These are phyloP conservation scores for Lodderomyces metapsilosis DNA, from an alignment of 1,139 yeast genomes.

Conservation along the genomic window DNA sequence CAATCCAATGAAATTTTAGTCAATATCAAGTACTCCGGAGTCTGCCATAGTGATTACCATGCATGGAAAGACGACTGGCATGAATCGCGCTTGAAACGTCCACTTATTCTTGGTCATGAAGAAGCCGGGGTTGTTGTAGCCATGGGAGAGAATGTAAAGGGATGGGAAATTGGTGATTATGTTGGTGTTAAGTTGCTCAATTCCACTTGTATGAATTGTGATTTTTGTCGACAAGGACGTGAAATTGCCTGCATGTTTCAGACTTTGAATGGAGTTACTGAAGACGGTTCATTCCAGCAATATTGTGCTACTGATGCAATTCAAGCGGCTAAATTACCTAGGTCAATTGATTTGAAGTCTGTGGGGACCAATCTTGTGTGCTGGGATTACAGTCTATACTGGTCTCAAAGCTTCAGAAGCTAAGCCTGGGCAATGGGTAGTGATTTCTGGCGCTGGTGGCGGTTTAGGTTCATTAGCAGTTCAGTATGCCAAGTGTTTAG, in stretches of 20 bases:
- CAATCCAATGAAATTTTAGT: constrained; percentile 58
- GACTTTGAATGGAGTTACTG: constrained; percentile 74
- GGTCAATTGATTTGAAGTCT: constrained; percentile 32
- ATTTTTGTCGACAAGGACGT: constrained; percentile 62
- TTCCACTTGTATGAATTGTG: constrained; percentile 73
- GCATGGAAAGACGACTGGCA: constrained; percentile 80
- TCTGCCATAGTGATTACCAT: constrained; percentile 68
- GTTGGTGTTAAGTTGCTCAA: constrained; percentile 79
- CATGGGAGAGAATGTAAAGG: constrained; percentile 65
- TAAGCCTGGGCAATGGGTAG: constrained; percentile 75
- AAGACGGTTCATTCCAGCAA: constrained; percentile 83
- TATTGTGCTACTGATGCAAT: constrained; percentile 65
- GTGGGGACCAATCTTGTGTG: constrained; percentile 55
- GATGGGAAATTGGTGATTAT: constrained; percentile 70
- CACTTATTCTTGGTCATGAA: constrained; percentile 82
- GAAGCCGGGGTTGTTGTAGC: constrained; percentile 83
- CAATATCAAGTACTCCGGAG: constrained; percentile 65
- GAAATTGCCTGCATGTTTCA: constrained; percentile 72
- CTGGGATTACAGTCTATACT: constrained; percentile 83
- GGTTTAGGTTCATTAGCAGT: constrained; percentile 81
- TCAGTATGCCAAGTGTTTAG: constrained; percentile 83
- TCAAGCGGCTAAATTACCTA: constrained; percentile 37
- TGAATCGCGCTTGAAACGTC: constrained; percentile 53
- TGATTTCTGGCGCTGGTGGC: constrained; percentile 82
- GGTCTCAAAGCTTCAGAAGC: constrained; percentile 71